Conservation (phyloP, 305 asterid genomes). For the Solanum chacoense region DNA sequence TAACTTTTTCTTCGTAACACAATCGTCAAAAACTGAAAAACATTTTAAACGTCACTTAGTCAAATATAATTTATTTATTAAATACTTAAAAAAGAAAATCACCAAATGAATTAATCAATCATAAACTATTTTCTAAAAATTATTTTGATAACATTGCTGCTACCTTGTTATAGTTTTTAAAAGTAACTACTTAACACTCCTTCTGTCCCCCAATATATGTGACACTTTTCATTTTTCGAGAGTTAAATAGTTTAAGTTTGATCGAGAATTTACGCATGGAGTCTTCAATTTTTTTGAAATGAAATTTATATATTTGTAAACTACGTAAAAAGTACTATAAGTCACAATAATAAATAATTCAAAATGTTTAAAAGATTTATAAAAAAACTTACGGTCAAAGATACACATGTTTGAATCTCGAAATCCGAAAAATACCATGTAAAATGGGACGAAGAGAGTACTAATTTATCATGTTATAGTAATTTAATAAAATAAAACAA, state of each 20-base stretch:
- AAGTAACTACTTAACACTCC: not conserved
- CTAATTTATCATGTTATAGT: not conserved
- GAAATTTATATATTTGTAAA: no score
- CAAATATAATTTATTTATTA: not conserved
- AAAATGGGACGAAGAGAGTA: not conserved
- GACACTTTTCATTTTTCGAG: not conserved
- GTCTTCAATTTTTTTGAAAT: no score
- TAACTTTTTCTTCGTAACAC: not conserved
- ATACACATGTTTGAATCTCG: no score
- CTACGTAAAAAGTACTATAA: not conserved
- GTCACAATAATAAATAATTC: not conserved
- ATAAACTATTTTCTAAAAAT: not conserved
- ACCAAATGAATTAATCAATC: not conserved
- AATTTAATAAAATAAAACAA: no score
- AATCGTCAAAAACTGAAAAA: not conserved
- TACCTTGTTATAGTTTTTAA: no score
- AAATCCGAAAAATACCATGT: not conserved
- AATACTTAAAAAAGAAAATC: not conserved
- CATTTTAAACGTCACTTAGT: not conserved
- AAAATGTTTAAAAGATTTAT: no score
- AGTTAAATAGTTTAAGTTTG: not conserved
- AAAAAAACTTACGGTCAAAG: not conserved
- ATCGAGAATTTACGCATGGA: rapidly evolving
- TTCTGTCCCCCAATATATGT: no score
- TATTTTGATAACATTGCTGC: not conserved